phyloP scores from a whole-genome alignment of 495 filamentous ascomycete genomes.

The Hypoxylon lienhwacheense region DNA sequence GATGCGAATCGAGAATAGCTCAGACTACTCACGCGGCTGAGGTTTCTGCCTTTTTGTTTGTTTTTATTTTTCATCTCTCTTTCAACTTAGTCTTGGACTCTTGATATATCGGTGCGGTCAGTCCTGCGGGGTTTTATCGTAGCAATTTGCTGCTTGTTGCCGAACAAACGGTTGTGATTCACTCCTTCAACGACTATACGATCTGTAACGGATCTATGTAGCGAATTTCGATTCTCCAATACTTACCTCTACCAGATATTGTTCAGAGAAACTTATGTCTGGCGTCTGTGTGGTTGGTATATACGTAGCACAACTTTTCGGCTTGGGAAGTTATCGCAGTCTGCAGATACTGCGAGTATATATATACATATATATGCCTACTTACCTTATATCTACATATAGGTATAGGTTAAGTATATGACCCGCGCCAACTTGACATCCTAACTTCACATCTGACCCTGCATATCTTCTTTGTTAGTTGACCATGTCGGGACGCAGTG shows the following conservation, averaged over 20 bases:
- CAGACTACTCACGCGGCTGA: conserved; percentile 2
- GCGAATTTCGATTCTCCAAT: background rate
- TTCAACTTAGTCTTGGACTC: background rate
- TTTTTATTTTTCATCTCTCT: background rate
- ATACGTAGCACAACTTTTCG: no score
- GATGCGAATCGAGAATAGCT: conserved; percentile 23
- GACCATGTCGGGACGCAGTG: conserved; percentile 58
- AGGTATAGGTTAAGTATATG: no score
- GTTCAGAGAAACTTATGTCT: no score
- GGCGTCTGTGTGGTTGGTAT: no score
- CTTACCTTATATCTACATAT: no score
- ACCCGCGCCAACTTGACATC: no score
- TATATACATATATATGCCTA: no score
- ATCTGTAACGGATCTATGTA: background rate
- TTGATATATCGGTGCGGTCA: conserved; percentile 17
- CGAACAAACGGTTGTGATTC: conserved; percentile 1
- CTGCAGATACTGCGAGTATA: no score
- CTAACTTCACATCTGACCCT: no score
- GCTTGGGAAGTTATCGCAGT: no score
- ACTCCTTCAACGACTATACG: conserved; percentile 1
- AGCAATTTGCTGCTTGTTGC: conserved; percentile 21
- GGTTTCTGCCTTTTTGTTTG: background rate
- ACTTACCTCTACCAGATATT: background rate
- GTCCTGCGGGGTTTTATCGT: conserved; percentile 10
- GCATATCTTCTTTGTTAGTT: background rate